Evolutionary conservation across 2,329 filamentous ascomycete species (phyloP).

Genomic region (Didymella sp.): DNA sequence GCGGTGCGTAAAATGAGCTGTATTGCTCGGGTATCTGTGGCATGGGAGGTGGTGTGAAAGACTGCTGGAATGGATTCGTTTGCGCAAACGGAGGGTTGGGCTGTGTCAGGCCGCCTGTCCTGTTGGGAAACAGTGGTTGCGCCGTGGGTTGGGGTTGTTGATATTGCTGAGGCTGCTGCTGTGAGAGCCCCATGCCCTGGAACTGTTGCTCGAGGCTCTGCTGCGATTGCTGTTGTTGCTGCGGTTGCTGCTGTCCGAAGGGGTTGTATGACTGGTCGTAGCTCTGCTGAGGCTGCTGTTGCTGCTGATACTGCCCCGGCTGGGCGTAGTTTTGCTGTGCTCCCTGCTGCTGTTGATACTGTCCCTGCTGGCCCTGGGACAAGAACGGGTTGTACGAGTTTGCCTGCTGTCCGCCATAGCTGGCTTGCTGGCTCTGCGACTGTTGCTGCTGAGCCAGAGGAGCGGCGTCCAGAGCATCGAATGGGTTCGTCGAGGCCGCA

Average conservation of each 20-base stretch:
- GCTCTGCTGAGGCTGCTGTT: conserved; percentile 12
- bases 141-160: conserved; percentile 38
- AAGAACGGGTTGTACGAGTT: conserved; percentile 76
- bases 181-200: conserved; percentile 72
- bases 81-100: conserved; percentile 49
- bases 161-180: conserved; percentile 51
- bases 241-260: conserved; percentile 30
- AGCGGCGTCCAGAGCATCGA: conserved; percentile 52
- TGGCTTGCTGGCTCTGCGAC: conserved; percentile 43
- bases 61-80: conserved; percentile 52
- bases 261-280: conserved; percentile 22
- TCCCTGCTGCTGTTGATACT: conserved; percentile 33
- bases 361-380: conserved; percentile 43
- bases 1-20: conserved; percentile 41
- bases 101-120: conserved; percentile 68
- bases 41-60: conserved; percentile 52
- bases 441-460: conserved; percentile 38
- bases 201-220: conserved; percentile 70
- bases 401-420: conserved; percentile 39
- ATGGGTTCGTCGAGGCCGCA: conserved; percentile 50
- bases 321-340: conserved; percentile 28
- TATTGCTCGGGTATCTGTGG: conserved; percentile 52
- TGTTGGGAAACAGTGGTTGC: conserved; percentile 71
- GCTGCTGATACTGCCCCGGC: conserved; percentile 19
- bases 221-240: conserved; percentile 28